These are phyloP conservation scores for Spatholobus suberectus DNA, from an alignment of 306 rosid genomes.

Conservation along the genomic window DNA sequence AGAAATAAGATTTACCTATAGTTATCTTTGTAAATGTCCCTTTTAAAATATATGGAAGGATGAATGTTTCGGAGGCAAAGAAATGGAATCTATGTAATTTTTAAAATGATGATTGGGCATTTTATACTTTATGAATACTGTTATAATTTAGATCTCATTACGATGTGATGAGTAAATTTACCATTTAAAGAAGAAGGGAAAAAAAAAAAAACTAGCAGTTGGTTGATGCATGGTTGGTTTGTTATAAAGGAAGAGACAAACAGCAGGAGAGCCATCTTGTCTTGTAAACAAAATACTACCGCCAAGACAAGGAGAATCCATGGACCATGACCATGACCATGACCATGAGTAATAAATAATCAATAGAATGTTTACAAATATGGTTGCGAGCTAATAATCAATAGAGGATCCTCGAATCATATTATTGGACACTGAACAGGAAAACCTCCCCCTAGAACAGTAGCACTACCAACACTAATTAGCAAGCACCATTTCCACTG, in stretches of 20 bases:
- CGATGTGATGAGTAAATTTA: not conserved
- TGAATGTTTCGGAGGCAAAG: too few relatives aligned
- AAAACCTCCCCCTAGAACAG: too few relatives aligned
- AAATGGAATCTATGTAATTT: not conserved
- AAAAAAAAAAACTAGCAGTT: too few relatives aligned
- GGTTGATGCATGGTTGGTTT: too few relatives aligned
- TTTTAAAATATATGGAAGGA: not conserved
- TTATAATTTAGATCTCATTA: not conserved
- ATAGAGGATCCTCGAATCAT: too few relatives aligned
- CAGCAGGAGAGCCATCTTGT: not conserved
- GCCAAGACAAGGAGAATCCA: constrained; percentile 30
- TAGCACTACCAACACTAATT: too few relatives aligned
- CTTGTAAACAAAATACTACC: not conserved
- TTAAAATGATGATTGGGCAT: not conserved
- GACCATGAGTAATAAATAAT: not conserved
- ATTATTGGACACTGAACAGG: too few relatives aligned
- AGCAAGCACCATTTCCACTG: too few relatives aligned
- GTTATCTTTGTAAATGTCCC: not conserved
- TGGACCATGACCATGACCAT: not conserved
- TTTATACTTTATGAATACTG: not conserved
- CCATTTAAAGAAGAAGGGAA: too few relatives aligned
- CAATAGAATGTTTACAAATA: not conserved
- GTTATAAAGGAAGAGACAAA: constrained; percentile 21
- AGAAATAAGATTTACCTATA: not conserved
- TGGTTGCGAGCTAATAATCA: constrained; percentile 28